Conservation (phyloP, 1,284 basidiomycete genomes). For the Rhizoctonia solani region DNA sequence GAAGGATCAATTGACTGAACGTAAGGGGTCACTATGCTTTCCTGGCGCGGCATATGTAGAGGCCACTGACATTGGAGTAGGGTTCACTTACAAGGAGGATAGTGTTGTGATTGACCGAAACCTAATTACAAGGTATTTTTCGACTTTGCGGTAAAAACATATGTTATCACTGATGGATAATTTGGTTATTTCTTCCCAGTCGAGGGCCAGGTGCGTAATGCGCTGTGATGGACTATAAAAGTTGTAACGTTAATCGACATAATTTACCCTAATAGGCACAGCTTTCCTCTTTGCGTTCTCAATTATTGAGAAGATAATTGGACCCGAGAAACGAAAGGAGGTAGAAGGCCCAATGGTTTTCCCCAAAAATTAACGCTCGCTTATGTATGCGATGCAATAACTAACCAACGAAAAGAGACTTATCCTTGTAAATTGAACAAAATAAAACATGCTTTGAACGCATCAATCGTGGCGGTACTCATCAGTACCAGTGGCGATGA, state of each 20-base stretch:
- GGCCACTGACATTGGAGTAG: constrained; percentile 47
- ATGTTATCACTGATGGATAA: background rate
- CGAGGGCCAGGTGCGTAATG: constrained; percentile 71
- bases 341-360: constrained; percentile 79
- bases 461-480: no score
- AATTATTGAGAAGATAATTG: constrained; percentile 70
- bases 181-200: constrained; percentile 46
- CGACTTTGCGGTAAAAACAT: background rate
- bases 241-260: background rate
- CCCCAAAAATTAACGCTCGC: constrained; percentile 50
- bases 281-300: constrained; percentile 76
- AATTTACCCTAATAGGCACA: constrained; percentile 56
- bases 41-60: background rate
- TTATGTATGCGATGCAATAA: no score
- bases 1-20: constrained; percentile 60
- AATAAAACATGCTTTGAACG: background rate
- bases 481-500: no score
- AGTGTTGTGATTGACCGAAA: constrained; percentile 75
- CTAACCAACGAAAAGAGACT: background rate
- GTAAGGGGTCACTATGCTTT: constrained; percentile 47
- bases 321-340: constrained; percentile 66
- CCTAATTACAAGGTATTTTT: constrained; percentile 70
- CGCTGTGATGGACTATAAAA: background rate
- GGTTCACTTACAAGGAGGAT: constrained; percentile 77
- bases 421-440: background rate